Conservation (phyloP, 106 monocot species). For the Amphibolis antarctica region DNA sequence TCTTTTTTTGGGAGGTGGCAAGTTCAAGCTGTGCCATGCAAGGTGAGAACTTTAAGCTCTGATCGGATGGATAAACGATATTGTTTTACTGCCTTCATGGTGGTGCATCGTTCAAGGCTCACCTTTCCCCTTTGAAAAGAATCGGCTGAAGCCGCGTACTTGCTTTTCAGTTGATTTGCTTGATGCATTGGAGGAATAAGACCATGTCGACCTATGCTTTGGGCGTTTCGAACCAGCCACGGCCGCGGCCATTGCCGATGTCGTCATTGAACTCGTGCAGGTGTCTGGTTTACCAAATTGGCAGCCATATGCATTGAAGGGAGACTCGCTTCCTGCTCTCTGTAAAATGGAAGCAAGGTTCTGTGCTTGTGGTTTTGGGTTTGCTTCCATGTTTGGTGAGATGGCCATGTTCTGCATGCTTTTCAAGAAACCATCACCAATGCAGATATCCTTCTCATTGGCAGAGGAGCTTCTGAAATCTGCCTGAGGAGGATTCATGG, state of each 20-base stretch:
- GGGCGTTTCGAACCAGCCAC: conserved; percentile 5
- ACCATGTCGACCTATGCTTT: conserved; percentile 6
- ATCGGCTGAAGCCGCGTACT: conserved; percentile 22
- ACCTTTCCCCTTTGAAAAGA: conserved; percentile 30
- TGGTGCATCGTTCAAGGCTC: neutral
- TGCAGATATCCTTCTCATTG: neutral
- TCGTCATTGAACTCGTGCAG: conserved; percentile 7
- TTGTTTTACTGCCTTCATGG: too few relatives aligned
- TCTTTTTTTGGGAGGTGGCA: too few relatives aligned
- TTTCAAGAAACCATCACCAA: conserved; percentile 7
- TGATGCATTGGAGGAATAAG: neutral
- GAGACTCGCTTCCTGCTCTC: conserved; percentile 11
- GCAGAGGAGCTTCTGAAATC: conserved; percentile 4
- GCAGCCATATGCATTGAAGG: conserved; percentile 2
- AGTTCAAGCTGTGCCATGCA: too few relatives aligned
- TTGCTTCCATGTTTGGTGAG: conserved; percentile 1
- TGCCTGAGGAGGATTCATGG: conserved; percentile 20
- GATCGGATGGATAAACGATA: too few relatives aligned
- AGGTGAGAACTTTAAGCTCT: too few relatives aligned
- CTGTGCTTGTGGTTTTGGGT: neutral
- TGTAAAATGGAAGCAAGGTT: conserved; percentile 1
- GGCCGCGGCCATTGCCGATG: too few relatives aligned
- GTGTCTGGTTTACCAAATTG: conserved; percentile 3
- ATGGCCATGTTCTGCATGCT: neutral
- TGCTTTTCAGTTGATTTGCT: conserved; percentile 8